Conservation (phyloP, 176 grass and related monocot species). For the Miscanthus lutarioriparius region DNA sequence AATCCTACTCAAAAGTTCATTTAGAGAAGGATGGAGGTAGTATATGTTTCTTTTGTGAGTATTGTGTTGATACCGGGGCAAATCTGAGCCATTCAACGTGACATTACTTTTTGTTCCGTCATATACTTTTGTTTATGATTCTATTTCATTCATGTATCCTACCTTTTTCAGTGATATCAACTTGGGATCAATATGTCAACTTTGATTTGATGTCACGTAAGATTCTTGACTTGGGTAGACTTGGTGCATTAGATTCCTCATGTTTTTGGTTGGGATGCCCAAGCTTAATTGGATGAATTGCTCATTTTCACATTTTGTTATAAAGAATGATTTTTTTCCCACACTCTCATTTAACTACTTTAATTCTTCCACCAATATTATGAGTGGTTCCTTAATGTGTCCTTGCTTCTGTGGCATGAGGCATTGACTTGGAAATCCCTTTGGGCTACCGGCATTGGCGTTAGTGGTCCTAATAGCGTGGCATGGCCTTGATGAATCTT, state of each 20-base stretch:
- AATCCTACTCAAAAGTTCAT: neutral
- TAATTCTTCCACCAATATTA: neutral
- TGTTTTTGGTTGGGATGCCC: neutral
- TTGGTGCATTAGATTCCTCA: neutral
- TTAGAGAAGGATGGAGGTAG: neutral
- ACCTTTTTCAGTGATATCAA: neutral
- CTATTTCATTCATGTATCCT: neutral
- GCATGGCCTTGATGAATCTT: neutral
- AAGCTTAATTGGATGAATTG: neutral
- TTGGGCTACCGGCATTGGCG: no score
- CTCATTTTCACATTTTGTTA: neutral
- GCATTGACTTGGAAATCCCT: neutral
- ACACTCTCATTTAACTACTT: neutral
- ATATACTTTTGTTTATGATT: no score
- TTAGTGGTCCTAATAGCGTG: neutral
- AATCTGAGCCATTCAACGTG: neutral
- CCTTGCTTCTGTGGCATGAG: neutral
- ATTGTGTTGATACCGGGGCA: neutral
- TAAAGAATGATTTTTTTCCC: neutral
- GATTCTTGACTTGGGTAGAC: neutral
- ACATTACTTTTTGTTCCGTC: neutral
- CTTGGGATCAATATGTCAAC: neutral
- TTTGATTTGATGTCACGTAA: neutral
- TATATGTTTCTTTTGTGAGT: neutral
- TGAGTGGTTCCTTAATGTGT: neutral